Evolutionary conservation across 2,329 filamentous ascomycete genomes (phyloP).

Genomic region (Mycosphaerella sp.): DNA sequence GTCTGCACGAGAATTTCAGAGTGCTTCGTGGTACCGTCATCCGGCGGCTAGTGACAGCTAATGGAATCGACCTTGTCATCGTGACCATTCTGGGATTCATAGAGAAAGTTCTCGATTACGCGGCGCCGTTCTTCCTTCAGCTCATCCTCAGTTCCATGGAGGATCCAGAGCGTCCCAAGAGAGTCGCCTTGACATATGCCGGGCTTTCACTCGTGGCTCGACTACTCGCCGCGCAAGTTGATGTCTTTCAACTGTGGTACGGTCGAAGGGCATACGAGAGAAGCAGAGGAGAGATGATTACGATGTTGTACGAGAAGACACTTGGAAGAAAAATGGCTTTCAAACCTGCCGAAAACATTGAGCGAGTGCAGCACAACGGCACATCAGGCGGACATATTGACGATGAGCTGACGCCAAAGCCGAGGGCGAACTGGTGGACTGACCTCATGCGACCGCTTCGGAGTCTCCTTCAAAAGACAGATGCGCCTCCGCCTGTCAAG

Average conservation of each 20-base stretch:
- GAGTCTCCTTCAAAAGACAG: slow-evolving; percentile 23
- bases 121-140: slow-evolving; percentile 64
- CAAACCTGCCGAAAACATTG: slow-evolving; percentile 18
- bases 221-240: slow-evolving; percentile 57
- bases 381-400: slow-evolving; percentile 20
- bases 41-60: slow-evolving; percentile 62
- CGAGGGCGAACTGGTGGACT: neutral
- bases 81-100: slow-evolving; percentile 59
- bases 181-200: slow-evolving; percentile 60
- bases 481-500: slow-evolving; percentile 35
- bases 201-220: slow-evolving; percentile 55
- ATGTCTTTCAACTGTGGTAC: slow-evolving; percentile 71
- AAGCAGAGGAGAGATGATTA: slow-evolving; percentile 77
- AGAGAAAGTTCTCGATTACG: slow-evolving; percentile 51
- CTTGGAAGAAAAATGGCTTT: slow-evolving; percentile 56
- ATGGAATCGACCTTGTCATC: slow-evolving; percentile 70
- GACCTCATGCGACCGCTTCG: slow-evolving; percentile 6
- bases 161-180: slow-evolving; percentile 44
- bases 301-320: slow-evolving; percentile 76
- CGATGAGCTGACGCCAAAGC: slow-evolving; percentile 1
- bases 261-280: slow-evolving; percentile 78
- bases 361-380: slow-evolving; percentile 15
- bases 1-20: slow-evolving; percentile 68
- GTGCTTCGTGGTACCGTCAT: slow-evolving; percentile 68
- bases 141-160: slow-evolving; percentile 63